phyloP scores from a whole-genome alignment of 2,329 filamentous ascomycete species.

The Aureobasidium pullulans region DNA sequence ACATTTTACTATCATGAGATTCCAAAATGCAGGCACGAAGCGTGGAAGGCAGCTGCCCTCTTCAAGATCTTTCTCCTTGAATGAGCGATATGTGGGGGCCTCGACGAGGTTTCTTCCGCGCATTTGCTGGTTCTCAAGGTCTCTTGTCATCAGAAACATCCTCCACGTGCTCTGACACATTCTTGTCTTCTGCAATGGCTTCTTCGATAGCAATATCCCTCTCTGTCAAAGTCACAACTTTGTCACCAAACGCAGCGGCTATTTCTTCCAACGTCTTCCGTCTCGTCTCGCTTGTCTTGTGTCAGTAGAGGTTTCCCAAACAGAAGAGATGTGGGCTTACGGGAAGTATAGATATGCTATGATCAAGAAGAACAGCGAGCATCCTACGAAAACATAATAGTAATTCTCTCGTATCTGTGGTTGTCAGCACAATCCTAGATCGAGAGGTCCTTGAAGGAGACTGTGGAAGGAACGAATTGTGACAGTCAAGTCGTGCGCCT shows the following conservation, averaged over 20 bases:
- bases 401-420: slow-evolving; percentile 53
- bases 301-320: slow-evolving; percentile 14
- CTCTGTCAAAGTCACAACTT: slow-evolving; percentile 24
- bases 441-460: not conserved
- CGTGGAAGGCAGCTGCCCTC: too few species aligned
- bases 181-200: slow-evolving; percentile 20
- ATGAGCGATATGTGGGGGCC: too few species aligned
- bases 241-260: slow-evolving; percentile 27
- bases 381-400: slow-evolving; percentile 53
- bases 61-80: too few species aligned
- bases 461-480: not conserved
- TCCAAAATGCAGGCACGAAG: too few species aligned
- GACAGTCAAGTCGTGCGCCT: not conserved
- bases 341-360: slow-evolving; percentile 51
- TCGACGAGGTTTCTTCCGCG: too few species aligned
- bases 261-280: slow-evolving; percentile 27
- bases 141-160: not conserved
- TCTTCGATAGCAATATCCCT: slow-evolving; percentile 19
- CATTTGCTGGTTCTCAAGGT: not conserved
- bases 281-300: slow-evolving; percentile 20
- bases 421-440: slow-evolving; percentile 37
- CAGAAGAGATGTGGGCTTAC: slow-evolving; percentile 22
- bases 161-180: slow-evolving; percentile 7
- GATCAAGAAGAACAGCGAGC: slow-evolving; percentile 44
- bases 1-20: too few species aligned